Evolutionary conservation across 306 rosid genomes (phyloP).

Genomic region (Calophaca sinica): DNA sequence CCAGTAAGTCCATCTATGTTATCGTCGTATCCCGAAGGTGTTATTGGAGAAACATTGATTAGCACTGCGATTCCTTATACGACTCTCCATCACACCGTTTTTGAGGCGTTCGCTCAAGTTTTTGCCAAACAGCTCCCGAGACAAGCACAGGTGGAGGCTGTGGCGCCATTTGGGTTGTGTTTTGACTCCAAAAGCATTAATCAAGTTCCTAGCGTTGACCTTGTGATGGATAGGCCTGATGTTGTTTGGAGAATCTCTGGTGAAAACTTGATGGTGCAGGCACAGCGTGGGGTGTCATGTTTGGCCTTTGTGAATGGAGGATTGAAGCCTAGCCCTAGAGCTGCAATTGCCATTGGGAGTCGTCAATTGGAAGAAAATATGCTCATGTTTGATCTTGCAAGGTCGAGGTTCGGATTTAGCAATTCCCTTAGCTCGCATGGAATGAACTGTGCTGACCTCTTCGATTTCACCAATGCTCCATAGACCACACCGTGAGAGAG

Average conservation of each 20-base stretch:
- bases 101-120: conserved; percentile 36
- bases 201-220: conserved; percentile 44
- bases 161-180: conserved; percentile 62
- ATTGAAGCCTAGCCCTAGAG: conserved; percentile 37
- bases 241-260: conserved; percentile 56
- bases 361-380: conserved; percentile 58
- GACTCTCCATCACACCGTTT: conserved; percentile 50
- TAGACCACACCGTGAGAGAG: neutral
- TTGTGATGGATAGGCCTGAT: conserved; percentile 45
- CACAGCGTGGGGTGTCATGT: conserved; percentile 52
- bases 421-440: conserved; percentile 38
- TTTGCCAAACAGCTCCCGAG: conserved; percentile 33
- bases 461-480: conserved; percentile 31
- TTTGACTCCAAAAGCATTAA: conserved; percentile 41
- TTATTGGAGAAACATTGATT: conserved; percentile 47
- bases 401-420: conserved; percentile 59
- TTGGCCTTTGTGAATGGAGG: conserved; percentile 64
- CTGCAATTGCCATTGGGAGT: conserved; percentile 51
- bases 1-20: conserved; percentile 18
- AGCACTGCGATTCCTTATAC: conserved; percentile 60
- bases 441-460: conserved; percentile 55
- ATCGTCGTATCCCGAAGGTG: neutral
- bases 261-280: conserved; percentile 51
- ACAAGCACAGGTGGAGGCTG: conserved; percentile 43
- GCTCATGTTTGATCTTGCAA: conserved; percentile 53